These are phyloP conservation scores for Coemansia javaensis DNA, from an alignment of 192 early-diverging fungal species.

Conservation along the genomic window DNA sequence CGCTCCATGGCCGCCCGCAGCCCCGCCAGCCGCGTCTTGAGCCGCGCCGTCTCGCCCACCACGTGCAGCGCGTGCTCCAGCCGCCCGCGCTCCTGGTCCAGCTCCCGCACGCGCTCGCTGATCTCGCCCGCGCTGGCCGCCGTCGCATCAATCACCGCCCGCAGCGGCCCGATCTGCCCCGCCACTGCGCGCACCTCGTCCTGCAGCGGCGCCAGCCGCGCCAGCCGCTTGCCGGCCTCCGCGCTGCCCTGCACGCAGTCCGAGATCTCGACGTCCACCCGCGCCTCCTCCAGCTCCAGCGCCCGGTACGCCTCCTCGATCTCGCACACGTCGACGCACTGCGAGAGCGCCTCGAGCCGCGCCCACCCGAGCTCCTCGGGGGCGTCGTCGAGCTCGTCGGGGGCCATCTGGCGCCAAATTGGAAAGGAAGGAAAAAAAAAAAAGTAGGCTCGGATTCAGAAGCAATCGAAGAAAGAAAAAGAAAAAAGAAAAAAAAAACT, in stretches of 20 bases:
- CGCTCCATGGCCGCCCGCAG: conserved; percentile 25
- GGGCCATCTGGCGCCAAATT: neutral
- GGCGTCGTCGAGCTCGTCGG: conserved; percentile 3
- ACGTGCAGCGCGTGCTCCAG: conserved; percentile 65
- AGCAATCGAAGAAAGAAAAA: too few species aligned
- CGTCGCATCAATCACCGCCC: conserved; percentile 28
- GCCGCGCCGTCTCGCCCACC: conserved; percentile 63
- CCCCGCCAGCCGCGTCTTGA: conserved; percentile 36
- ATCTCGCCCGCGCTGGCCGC: conserved; percentile 74
- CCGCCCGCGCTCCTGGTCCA: conserved; percentile 76
- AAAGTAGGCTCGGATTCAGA: too few species aligned
- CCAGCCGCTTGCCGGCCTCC: conserved; percentile 10
- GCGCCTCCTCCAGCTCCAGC: conserved; percentile 47
- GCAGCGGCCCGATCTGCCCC: conserved; percentile 20
- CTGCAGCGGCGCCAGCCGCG: conserved; percentile 13
- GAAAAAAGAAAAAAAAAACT: conserved; percentile 6
- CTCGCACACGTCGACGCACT: conserved; percentile 15
- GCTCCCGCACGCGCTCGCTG: conserved; percentile 74
- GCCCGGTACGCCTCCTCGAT: conserved; percentile 30
- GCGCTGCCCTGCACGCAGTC: conserved; percentile 17
- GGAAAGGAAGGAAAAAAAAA: too few species aligned
- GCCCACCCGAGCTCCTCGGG: conserved; percentile 12
- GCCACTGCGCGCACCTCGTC: conserved; percentile 1
- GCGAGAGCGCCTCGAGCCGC: conserved; percentile 12
- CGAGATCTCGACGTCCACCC: conserved; percentile 41